Percentiles rank a stretch among this genome's conserved stretches.
Conservation (phyloP, 1,139 yeast species). For the Hemisphaericaspora lyxosophila region DNA sequence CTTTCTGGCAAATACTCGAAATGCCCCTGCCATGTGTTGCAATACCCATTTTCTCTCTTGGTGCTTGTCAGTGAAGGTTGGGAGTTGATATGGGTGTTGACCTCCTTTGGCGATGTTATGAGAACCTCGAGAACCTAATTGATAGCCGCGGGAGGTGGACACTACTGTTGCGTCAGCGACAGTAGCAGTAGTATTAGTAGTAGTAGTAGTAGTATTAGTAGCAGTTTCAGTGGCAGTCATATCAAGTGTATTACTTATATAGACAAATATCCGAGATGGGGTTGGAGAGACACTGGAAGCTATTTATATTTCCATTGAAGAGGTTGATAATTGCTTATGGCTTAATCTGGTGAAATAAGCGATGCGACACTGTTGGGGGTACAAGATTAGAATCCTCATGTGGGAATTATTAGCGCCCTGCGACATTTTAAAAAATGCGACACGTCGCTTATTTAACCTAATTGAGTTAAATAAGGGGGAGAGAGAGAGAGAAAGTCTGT, state of each 20-base stretch:
- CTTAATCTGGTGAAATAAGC: too few relatives aligned
- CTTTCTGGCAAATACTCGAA: slow-evolving; percentile 71
- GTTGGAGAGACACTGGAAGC: too few relatives aligned
- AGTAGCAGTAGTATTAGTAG: slow-evolving; percentile 11
- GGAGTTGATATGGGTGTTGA: slow-evolving; percentile 49
- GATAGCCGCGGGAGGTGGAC: slow-evolving; percentile 50
- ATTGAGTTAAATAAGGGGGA: not conserved
- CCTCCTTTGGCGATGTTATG: slow-evolving; percentile 53
- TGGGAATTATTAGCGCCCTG: not conserved
- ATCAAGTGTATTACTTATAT: too few relatives aligned
- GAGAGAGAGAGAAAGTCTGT: too few relatives aligned
- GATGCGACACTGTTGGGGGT: too few relatives aligned
- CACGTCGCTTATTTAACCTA: slow-evolving; percentile 1
- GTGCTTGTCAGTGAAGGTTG: slow-evolving; percentile 49
- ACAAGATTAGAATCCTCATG: too few relatives aligned
- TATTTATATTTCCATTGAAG: too few relatives aligned
- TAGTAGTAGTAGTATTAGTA: slow-evolving; percentile 10
- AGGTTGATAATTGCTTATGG: too few relatives aligned
- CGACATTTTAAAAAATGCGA: not conserved
- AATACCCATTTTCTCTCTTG: slow-evolving; percentile 61
- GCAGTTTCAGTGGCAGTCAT: too few relatives aligned
- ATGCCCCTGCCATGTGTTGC: slow-evolving; percentile 82
- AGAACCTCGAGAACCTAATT: slow-evolving; percentile 39
- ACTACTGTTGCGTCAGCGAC: slow-evolving; percentile 8
- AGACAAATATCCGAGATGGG: too few relatives aligned